These are phyloP conservation scores for Thalassiosira livingstoniorum DNA, from an alignment of 352 stramenopile species.

Conservation along the genomic window DNA sequence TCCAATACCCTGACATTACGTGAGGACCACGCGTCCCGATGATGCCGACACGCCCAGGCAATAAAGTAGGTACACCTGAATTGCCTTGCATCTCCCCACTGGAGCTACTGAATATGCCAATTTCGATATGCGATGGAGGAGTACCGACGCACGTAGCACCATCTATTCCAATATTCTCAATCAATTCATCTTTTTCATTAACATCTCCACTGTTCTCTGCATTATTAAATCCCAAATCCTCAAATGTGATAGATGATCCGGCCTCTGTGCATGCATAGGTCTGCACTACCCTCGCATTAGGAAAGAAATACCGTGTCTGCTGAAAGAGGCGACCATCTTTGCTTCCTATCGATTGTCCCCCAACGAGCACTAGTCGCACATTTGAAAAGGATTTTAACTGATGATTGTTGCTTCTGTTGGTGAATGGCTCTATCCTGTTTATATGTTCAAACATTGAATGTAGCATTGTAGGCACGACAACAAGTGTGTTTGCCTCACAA, in stretches of 20 bases:
- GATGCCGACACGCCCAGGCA: constrained; percentile 67
- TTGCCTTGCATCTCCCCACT: constrained; percentile 1
- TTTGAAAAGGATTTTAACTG: constrained; percentile 44
- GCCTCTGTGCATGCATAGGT: constrained; percentile 88
- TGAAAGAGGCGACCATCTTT: constrained; percentile 19
- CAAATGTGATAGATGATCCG: constrained; percentile 87
- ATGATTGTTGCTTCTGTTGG: too few relatives aligned
- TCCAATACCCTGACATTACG: constrained; percentile 88
- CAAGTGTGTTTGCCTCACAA: constrained; percentile 78
- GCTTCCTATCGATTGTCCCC: constrained; percentile 76
- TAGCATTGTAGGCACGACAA: constrained; percentile 87
- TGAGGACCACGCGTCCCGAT: constrained; percentile 85
- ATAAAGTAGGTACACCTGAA: background rate
- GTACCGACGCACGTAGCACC: constrained; percentile 66
- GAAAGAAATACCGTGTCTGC: constrained; percentile 69
- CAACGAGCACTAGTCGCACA: constrained; percentile 84
- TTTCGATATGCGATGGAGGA: constrained; percentile 72
- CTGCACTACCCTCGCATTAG: constrained; percentile 83
- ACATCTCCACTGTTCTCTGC: background rate
- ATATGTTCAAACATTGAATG: constrained; percentile 57
- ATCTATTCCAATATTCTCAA: background rate
- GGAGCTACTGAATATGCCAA: constrained; percentile 45
- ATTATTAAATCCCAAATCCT: constrained; percentile 47
- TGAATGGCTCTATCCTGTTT: too few relatives aligned
- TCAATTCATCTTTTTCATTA: background rate